A percentile compares a stretch with the other conserved stretches of the same genome.
Conservation (phyloP, 495 filamentous ascomycete species). For the Articulospora tetracladia region DNA sequence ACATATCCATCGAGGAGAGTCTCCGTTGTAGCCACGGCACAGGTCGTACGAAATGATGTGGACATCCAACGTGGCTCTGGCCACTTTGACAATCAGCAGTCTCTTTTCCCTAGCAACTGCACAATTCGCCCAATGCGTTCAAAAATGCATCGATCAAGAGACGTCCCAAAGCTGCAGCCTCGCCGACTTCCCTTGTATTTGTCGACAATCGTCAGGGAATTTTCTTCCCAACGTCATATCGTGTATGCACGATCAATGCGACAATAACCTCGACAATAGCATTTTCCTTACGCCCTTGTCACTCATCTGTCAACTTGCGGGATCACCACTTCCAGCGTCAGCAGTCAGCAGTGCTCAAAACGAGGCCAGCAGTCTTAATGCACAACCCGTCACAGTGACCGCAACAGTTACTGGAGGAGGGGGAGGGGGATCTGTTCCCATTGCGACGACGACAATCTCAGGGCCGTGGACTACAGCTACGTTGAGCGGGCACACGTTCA, state of each 20-base stretch:
- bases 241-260: conserved; percentile 35
- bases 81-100: conserved; percentile 26
- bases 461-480: background rate
- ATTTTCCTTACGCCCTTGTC: conserved; percentile 29
- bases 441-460: background rate
- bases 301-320: conserved; percentile 26
- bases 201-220: conserved; percentile 27
- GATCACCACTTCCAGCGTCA: conserved; percentile 17
- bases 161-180: conserved; percentile 25
- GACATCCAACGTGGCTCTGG: conserved; percentile 8
- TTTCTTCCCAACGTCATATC: conserved; percentile 31
- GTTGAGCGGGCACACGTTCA: background rate
- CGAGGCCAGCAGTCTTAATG: conserved; percentile 7
- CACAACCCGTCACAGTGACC: conserved; percentile 8
- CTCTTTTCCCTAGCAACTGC: conserved; percentile 25
- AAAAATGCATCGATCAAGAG: conserved; percentile 31
- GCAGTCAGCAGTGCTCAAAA: conserved; percentile 17
- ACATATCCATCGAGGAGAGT: too few species aligned
- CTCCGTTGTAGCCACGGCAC: too few species aligned
- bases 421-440: background rate
- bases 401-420: conserved; percentile 2
- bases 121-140: conserved; percentile 28
- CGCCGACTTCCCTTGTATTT: conserved; percentile 31
- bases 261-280: conserved; percentile 23
- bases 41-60: background rate